These are phyloP conservation scores for Coemansia erecta DNA, from an alignment of 192 early-diverging fungal genomes.

Conservation along the genomic window DNA sequence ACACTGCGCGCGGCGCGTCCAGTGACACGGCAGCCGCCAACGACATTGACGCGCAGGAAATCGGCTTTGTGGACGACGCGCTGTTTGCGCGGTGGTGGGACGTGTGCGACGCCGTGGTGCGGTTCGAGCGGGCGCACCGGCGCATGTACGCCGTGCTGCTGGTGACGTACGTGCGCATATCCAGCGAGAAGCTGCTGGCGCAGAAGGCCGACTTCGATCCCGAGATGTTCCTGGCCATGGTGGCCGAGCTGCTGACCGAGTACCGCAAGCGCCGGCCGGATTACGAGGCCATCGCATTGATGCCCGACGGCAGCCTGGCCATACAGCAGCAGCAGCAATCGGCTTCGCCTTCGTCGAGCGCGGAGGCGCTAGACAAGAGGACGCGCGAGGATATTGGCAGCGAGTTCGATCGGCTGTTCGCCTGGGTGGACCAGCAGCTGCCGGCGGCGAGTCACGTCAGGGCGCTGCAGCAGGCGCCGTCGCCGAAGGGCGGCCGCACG, in stretches of 20 bases:
- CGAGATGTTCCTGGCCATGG: constrained; percentile 47
- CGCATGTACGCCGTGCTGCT: constrained; percentile 34
- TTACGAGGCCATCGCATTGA: constrained; percentile 49
- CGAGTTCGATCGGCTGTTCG: constrained; percentile 55
- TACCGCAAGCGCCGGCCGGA: constrained; percentile 53
- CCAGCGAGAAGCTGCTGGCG: constrained; percentile 45
- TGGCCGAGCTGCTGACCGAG: constrained; percentile 51
- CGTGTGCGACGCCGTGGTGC: constrained; percentile 40
- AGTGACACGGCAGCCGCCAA: constrained; percentile 2
- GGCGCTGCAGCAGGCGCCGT: constrained; percentile 31
- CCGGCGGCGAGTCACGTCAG: constrained; percentile 33
- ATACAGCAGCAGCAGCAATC: background rate
- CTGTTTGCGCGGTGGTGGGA: constrained; percentile 52
- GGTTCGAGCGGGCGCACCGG: constrained; percentile 35
- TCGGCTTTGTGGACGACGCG: constrained; percentile 42
- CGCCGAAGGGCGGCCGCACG: constrained; percentile 38
- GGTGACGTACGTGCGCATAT: constrained; percentile 38
- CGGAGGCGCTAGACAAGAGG: constrained; percentile 28
- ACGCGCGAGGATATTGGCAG: constrained; percentile 55
- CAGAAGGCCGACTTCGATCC: constrained; percentile 52
- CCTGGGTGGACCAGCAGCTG: constrained; percentile 53
- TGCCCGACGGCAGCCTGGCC: constrained; percentile 30
- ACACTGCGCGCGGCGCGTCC: background rate
- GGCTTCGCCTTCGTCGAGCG: constrained; percentile 6
- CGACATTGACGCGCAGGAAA: constrained; percentile 35